Evolutionary conservation across 192 early-diverging fungal species (phyloP).

Genomic region (Backusella psychrophila): DNA sequence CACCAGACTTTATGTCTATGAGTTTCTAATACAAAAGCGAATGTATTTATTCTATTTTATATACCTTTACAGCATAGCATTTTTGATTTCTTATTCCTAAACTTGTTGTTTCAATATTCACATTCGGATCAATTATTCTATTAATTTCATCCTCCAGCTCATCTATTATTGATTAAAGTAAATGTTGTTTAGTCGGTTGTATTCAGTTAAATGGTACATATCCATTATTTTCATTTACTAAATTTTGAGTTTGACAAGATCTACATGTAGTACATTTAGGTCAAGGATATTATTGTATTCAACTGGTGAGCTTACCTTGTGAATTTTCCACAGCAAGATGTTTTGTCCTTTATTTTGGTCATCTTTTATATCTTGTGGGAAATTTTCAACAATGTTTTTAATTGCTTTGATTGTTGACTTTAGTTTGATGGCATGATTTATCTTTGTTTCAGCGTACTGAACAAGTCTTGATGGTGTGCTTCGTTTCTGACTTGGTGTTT

Average conservation of each 20-base stretch:
- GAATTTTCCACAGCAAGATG: not conserved
- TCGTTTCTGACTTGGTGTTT: slow-evolving; percentile 43
- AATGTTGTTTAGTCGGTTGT: not conserved
- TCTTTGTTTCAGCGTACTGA: slow-evolving; percentile 59
- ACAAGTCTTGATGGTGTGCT: slow-evolving; percentile 16
- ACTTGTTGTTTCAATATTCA: slow-evolving; percentile 68
- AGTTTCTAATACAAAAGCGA: not conserved
- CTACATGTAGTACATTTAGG: slow-evolving; percentile 28
- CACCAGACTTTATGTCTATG: slow-evolving; percentile 50
- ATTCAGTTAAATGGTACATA: not conserved
- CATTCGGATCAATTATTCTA: slow-evolving; percentile 67
- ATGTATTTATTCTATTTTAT: not conserved
- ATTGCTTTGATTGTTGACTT: slow-evolving; percentile 66
- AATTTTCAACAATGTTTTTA: not conserved
- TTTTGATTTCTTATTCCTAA: slow-evolving; percentile 78
- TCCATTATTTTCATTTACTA: not conserved
- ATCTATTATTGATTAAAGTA: slow-evolving; percentile 25
- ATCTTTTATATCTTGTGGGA: not conserved
- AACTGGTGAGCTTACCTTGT: slow-evolving; percentile 1
- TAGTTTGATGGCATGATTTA: slow-evolving; percentile 66
- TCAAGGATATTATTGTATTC: not conserved
- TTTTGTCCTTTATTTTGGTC: not conserved
- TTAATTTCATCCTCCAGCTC: slow-evolving; percentile 47
- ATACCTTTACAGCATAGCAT: slow-evolving; percentile 79
- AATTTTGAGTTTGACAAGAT: not conserved